Evolutionary conservation across 257 asterid genomes (phyloP), one percentile per base, ranked within the genome.

Genomic region (Catharanthus roseus): DNA sequence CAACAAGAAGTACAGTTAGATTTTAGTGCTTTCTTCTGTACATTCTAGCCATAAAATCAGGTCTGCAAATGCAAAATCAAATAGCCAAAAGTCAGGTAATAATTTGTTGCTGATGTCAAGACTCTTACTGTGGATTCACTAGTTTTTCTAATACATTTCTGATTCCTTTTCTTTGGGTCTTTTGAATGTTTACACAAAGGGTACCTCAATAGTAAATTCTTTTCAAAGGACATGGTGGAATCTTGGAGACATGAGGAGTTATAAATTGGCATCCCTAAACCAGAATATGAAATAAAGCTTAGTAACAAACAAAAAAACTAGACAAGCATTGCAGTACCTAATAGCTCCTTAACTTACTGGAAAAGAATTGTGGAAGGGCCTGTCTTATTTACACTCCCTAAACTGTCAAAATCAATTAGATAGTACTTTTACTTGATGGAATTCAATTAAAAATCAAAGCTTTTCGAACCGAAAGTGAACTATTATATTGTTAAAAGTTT

Each of bases 61-160:
- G 51, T 8, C 38, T 5, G 13, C 21, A 74, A 72, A 64, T 31
- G 70, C 62, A 47, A 54, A 44, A 39, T 29, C 44, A 29, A 63
- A 66, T 45, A 15, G 18, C 18, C 19, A 12, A 44, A 6, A 65
- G 29, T n/a, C 10, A 5, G 2, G 2, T 18, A 57, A 15, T 39
- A 28, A 56, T 11, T 57, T 24, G 15, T 28, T 11, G 21, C 63
- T 19, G 28, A 13, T 4, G 29, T 24, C 19, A 55, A 55, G 19
- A 23, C 24, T 7, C 24, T 31, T 23, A n/a, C 1, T 55, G 19
- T 24, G 62, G 34, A 55, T 55, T 55, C 34, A 55, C 62, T 5
- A 9, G 19, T 26, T 28, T 57, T 12, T 28, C 19, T 26, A 26
- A 4, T 57, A 26, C 19, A 57, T 26, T 53, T n/a, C 10, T 57